phyloP scores from a whole-genome alignment of 345 rosid genomes.

The Pistacia atlantica region DNA sequence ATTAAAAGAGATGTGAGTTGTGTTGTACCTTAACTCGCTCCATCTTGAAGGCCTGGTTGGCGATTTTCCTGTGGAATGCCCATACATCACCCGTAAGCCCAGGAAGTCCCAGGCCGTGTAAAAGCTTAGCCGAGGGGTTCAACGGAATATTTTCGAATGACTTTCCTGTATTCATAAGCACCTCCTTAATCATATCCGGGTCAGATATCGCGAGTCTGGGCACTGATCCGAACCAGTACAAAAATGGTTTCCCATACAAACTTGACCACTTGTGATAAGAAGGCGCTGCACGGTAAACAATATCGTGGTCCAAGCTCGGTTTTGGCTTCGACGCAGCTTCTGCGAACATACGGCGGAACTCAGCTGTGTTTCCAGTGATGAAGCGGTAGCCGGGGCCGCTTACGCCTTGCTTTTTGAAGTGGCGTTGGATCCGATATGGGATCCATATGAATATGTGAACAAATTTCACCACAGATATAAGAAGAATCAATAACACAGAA shows the following conservation, averaged over 20 bases:
- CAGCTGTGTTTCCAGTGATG: slow-evolving; percentile 62
- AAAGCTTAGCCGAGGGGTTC: slow-evolving; percentile 58
- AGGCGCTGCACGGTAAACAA: slow-evolving; percentile 51
- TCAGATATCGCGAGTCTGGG: slow-evolving; percentile 71
- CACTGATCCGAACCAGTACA: slow-evolving; percentile 77
- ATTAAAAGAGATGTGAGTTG: no score
- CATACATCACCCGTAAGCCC: slow-evolving; percentile 68
- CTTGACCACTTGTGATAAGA: slow-evolving; percentile 62
- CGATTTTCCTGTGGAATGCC: slow-evolving; percentile 67
- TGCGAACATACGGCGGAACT: slow-evolving; percentile 39
- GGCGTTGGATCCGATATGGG: slow-evolving; percentile 55
- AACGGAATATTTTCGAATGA: slow-evolving; percentile 40
- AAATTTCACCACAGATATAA: slow-evolving; percentile 36
- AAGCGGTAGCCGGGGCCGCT: slow-evolving; percentile 62
- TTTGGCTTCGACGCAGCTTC: slow-evolving; percentile 50
- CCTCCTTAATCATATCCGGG: slow-evolving; percentile 62
- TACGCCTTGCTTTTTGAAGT: slow-evolving; percentile 53
- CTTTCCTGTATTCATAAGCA: slow-evolving; percentile 42
- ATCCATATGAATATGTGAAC: slow-evolving; percentile 43
- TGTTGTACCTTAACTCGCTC: slow-evolving; percentile 70
- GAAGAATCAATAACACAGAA: slow-evolving; percentile 20
- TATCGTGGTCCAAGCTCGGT: slow-evolving; percentile 33
- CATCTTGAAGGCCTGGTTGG: slow-evolving; percentile 61
- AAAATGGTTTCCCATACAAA: slow-evolving; percentile 54
- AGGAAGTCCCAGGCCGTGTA: slow-evolving; percentile 68